Base-by-base conservation (phyloP, 2,329 filamentous ascomycete species). In the Penicillium decumbens region DNA sequence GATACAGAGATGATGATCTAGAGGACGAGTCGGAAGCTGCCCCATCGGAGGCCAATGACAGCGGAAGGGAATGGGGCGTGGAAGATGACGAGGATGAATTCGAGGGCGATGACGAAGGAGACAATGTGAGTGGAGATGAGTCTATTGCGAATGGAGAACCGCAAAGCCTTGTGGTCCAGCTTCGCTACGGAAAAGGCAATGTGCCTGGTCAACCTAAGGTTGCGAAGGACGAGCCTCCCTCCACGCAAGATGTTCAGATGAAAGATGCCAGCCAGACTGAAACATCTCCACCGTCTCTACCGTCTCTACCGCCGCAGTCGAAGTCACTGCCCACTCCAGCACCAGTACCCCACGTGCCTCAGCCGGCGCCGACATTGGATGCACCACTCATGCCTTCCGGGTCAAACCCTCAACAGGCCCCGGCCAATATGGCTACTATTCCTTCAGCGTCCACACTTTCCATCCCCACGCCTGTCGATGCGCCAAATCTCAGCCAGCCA, bases 81-180 rank as follows among this genome's bases (percentile, higher is more conserved):
- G 87, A 90, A 50, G 86, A 87, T 49, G 83, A 86, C 32, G 80
- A 89, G 47, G 81, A 79, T 24, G 82, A 84, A 24, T 84, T 84
- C 5, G 84, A 88, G 45, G 73, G 72, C 23, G 73, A 76, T 28
- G 69, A 72, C 40, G 74, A 75, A 50, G 72, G 40, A 12, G 54
- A 71, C 4, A 66, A 70, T 41, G 62, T 65, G 39, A 73, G 69
- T 45, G 71, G 69, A 15, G 68, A 69, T 49, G 72, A 69, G 28
- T 67, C 68, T n/a, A 80, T 83, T 33, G 65, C 65, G 20, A 67
- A 71, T 30, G 69, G 68, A 4, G 80, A 81, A 46, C 77, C 82
- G 64, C 70, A 69, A 20, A 88, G 83, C 58, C 77, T 92, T 35
- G 79, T 95, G 43, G 85, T 95, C 49, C 91, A 88, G 66, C 76